A percentile compares a stretch with the other conserved stretches of the same genome.
Evolutionary conservation across 2,329 filamentous ascomycete genomes (phyloP).

Genomic region (Metarhizium rileyi): DNA sequence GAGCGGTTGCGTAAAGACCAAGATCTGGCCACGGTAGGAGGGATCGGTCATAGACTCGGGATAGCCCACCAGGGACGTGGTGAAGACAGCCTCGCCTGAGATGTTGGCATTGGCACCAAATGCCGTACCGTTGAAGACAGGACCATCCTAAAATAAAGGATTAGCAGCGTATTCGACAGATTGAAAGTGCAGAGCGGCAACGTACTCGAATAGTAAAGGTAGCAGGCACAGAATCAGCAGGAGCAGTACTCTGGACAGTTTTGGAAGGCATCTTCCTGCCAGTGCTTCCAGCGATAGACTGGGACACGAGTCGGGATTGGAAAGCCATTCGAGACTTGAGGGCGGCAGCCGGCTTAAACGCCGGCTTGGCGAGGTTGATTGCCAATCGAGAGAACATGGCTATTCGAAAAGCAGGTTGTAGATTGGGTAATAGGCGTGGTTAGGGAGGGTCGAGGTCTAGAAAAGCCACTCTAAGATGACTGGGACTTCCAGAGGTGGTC

Average conservation of each 20-base stretch:
- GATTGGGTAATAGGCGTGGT: background rate
- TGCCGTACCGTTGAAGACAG: slow-evolving; percentile 90
- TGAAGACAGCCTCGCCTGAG: slow-evolving; percentile 97
- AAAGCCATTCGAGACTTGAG: slow-evolving; percentile 29
- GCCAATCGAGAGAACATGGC: slow-evolving; percentile 53
- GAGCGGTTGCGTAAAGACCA: slow-evolving; percentile 95
- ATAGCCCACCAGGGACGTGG: slow-evolving; percentile 94
- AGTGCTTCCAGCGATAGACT: slow-evolving; percentile 49
- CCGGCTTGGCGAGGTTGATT: slow-evolving; percentile 41
- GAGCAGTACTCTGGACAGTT: slow-evolving; percentile 49
- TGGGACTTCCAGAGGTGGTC: slow-evolving; percentile 35
- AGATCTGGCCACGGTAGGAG: slow-evolving; percentile 85
- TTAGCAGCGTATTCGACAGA: background rate
- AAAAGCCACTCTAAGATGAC: slow-evolving; percentile 17
- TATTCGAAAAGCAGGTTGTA: slow-evolving; percentile 8
- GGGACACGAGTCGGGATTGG: slow-evolving; percentile 26
- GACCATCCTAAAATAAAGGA: slow-evolving; percentile 57
- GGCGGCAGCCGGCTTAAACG: slow-evolving; percentile 33
- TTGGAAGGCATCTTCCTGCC: slow-evolving; percentile 56
- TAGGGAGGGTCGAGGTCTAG: background rate
- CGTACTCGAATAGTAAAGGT: slow-evolving; percentile 88
- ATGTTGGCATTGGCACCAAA: slow-evolving; percentile 96
- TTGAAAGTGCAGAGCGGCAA: slow-evolving; percentile 12
- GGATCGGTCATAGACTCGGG: slow-evolving; percentile 89
- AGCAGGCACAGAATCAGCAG: slow-evolving; percentile 50